These are phyloP conservation scores for Stellera chamaejasme DNA, from an alignment of 345 rosid genomes.

Conservation along the genomic window DNA sequence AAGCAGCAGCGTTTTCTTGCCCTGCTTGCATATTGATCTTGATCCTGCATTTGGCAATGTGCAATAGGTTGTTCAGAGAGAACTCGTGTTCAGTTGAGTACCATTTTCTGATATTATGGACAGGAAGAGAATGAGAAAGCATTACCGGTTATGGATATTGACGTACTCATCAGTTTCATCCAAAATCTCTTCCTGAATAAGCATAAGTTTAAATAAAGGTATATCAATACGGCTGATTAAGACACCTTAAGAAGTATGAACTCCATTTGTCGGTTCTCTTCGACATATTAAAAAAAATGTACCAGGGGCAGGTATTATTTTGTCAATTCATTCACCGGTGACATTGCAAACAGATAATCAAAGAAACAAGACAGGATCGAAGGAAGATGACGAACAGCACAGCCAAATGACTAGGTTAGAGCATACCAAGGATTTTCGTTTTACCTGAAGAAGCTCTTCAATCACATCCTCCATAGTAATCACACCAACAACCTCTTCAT, in stretches of 20 bases:
- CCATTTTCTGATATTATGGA: neutral
- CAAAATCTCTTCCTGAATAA: constrained; percentile 86
- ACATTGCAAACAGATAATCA: too few species aligned
- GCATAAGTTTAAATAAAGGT: constrained; percentile 9
- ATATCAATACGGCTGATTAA: neutral
- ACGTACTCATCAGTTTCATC: constrained; percentile 96
- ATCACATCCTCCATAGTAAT: constrained; percentile 96
- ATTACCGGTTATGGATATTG: constrained; percentile 81
- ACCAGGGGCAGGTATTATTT: too few species aligned
- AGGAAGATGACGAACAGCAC: neutral
- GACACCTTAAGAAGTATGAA: too few species aligned
- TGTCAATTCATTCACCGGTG: too few species aligned
- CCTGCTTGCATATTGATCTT: constrained; percentile 74
- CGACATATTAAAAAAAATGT: neutral
- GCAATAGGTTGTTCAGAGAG: constrained; percentile 1
- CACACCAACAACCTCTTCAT: constrained; percentile 83
- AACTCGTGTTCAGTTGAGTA: neutral
- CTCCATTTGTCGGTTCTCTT: too few species aligned
- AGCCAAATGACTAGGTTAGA: neutral
- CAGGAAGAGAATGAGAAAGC: neutral
- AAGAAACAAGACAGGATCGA: neutral
- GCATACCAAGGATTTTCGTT: neutral
- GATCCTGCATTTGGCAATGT: constrained; percentile 43
- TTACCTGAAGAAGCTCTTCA: constrained; percentile 97
- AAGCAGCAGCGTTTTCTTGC: constrained; percentile 34